A percentile compares a stretch with the other conserved stretches of the same genome.
phyloP scores from a whole-genome alignment of 176 grass and related monocot genomes.

The Coix lacrymajobi region DNA sequence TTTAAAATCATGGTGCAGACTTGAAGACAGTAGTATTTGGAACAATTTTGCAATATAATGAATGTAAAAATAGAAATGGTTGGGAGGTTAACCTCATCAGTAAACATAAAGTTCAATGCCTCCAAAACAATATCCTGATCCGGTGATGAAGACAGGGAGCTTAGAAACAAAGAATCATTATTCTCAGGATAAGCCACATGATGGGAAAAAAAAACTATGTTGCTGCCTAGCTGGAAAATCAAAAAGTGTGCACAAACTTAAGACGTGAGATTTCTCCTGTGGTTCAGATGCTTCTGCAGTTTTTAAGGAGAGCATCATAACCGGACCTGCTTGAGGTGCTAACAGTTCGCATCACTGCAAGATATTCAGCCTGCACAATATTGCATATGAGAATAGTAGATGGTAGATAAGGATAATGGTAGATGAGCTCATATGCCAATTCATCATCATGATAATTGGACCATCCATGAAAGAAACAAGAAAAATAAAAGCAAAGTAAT shows the following conservation, averaged over 20 bases:
- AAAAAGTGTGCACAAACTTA: conserved; percentile 38
- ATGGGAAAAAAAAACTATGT: neutral
- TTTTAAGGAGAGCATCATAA: conserved; percentile 69
- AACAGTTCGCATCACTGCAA: conserved; percentile 73
- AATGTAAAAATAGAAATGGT: neutral
- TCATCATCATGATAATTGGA: neutral
- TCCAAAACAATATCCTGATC: conserved; percentile 75
- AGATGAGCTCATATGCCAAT: neutral
- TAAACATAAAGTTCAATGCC: conserved; percentile 66
- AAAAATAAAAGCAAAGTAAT: neutral
- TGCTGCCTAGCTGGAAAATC: neutral
- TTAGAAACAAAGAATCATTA: conserved; percentile 33
- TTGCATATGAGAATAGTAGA: conserved; percentile 1
- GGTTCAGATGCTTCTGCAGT: conserved; percentile 66
- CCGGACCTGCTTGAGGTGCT: conserved; percentile 49
- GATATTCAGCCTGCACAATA: conserved; percentile 70
- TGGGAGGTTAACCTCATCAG: conserved; percentile 52
- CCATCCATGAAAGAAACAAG: neutral
- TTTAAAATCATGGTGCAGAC: neutral
- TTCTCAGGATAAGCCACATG: neutral
- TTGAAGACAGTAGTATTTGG: neutral
- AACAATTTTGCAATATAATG: neutral
- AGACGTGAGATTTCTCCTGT: conserved; percentile 62
- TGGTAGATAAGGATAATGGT: too few species aligned
- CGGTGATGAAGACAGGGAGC: conserved; percentile 43